These are phyloP conservation scores for Usnea hakonensis DNA, from an alignment of 495 filamentous ascomycete genomes.

Conservation along the genomic window DNA sequence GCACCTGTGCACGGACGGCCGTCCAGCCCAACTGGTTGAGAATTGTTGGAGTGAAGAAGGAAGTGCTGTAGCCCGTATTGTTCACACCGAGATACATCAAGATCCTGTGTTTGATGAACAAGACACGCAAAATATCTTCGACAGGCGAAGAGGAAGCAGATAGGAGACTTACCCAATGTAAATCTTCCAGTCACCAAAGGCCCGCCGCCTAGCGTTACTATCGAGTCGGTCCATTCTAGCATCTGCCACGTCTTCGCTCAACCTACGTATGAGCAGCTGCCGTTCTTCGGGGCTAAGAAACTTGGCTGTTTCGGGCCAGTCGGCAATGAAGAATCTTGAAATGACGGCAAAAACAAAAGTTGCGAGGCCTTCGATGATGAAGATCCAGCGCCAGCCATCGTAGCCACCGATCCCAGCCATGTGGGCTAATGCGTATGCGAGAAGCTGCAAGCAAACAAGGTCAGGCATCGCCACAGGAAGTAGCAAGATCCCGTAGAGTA, in stretches of 20 bases:
- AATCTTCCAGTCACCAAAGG: constrained; percentile 49
- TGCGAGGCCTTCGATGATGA: constrained; percentile 55
- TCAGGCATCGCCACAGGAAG: neutral
- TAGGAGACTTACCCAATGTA: constrained; percentile 35
- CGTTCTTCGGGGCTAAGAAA: constrained; percentile 46
- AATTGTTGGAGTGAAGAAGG: constrained; percentile 52
- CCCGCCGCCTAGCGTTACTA: constrained; percentile 37
- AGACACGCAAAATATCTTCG: neutral
- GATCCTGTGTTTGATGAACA: constrained; percentile 23
- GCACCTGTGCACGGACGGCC: constrained; percentile 42
- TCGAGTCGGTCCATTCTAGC: constrained; percentile 45
- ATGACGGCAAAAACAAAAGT: constrained; percentile 41
- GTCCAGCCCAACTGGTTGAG: constrained; percentile 50
- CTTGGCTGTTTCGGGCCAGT: constrained; percentile 46
- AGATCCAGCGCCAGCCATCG: constrained; percentile 54
- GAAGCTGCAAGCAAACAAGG: constrained; percentile 34
- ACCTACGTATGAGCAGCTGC: constrained; percentile 34
- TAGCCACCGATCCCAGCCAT: constrained; percentile 47
- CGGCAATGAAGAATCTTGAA: constrained; percentile 47
- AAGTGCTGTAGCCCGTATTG: constrained; percentile 43
- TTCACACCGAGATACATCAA: constrained; percentile 45
- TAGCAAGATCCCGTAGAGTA: neutral
- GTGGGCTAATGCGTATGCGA: constrained; percentile 51
- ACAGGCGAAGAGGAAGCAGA: neutral
- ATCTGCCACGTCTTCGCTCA: constrained; percentile 36